Evolutionary conservation across 1,284 basidiomycete species (phyloP), one percentile per base, ranked within the genome.

Genomic region (Ustilago xerochloae): DNA sequence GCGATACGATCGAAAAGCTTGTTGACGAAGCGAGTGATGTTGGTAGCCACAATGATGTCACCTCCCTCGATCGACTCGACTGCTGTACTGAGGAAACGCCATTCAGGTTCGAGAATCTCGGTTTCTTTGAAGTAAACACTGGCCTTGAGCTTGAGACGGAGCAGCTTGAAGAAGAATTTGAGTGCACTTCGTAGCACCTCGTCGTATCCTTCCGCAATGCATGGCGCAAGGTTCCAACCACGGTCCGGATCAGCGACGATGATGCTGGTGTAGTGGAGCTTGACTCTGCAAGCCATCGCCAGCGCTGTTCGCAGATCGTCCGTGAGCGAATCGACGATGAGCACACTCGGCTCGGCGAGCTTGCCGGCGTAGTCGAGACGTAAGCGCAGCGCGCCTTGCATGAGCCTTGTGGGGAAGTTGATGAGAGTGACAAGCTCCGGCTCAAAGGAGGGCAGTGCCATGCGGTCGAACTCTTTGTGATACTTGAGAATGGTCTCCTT

Each of bases 41-140:
- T 80, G 53, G 73, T 78, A 30, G 95, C 96, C 6, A 99, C 94
- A 15, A 97, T 87, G 60, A 92, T 87, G 41, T 97, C 94, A 26
- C 94, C 97, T 12, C 93, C 93, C 22, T 91, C 88, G 22, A 95
- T 91, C 38, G 91, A 92, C 83, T 94, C 88, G 54, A 94, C 94
- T 43, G 97, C 94, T 81, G 93, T 93, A 78, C 93, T 94, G 84
- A 99, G 90, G 43, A 97, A 97, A 41, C 91, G 90, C 93, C 95
- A 97, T 79, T 99, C 95, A 22, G 92, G 91, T 84, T 99, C 97
- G 30, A 99, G 88, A 24, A 98, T 90, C 82, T 99, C 97, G 0
- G 95, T 97, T 87, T 99, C 96, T 81, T 97, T 96, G 87, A 97
- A 97, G 85, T 96, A 93, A 54, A 95, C 92, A n/a, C 92, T 92